phyloP scores from a whole-genome alignment of 2,329 filamentous ascomycete species.

The Ophiostoma australiae region DNA sequence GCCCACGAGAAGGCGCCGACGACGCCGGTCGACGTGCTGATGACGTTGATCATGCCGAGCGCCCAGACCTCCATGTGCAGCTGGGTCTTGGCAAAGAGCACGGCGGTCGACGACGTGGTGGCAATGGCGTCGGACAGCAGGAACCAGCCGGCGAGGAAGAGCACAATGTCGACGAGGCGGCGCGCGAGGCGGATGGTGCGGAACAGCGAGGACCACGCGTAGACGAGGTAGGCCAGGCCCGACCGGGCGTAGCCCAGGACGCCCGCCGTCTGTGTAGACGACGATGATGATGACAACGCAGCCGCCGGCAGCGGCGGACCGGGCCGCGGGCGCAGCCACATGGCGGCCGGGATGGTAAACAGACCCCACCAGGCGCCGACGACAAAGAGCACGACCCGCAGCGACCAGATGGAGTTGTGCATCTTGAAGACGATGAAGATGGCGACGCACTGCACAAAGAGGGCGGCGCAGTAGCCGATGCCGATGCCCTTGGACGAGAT shows the following conservation, averaged over 20 bases:
- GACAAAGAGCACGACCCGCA: conserved; percentile 79
- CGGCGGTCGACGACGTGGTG: conserved; percentile 88
- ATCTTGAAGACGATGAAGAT: conserved; percentile 71
- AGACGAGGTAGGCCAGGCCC: conserved; percentile 68
- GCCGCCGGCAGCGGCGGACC: conserved; percentile 66
- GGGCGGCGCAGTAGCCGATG: conserved; percentile 83
- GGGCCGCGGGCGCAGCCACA: conserved; percentile 83
- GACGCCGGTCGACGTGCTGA: conserved; percentile 78
- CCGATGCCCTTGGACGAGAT: conserved; percentile 92
- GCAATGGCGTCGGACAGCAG: conserved; percentile 90
- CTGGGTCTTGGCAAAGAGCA: conserved; percentile 91
- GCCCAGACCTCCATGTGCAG: conserved; percentile 85
- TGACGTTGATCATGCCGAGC: conserved; percentile 87
- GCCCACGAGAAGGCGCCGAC: conserved; percentile 88
- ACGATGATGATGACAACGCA: not conserved
- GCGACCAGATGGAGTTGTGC: conserved; percentile 74
- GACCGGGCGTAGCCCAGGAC: conserved; percentile 32
- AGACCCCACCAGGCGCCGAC: conserved; percentile 89
- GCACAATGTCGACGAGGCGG: conserved; percentile 64
- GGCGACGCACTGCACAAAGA: conserved; percentile 76
- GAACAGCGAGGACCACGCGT: conserved; percentile 82
- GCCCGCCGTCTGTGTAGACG: conserved; percentile 33
- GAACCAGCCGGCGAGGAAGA: conserved; percentile 89
- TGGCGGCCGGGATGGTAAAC: conserved; percentile 81
- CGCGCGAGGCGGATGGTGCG: conserved; percentile 72